phyloP scores from a whole-genome alignment of 371 early-diverging fungal genomes.

The Actinomortierella wolfii region DNA sequence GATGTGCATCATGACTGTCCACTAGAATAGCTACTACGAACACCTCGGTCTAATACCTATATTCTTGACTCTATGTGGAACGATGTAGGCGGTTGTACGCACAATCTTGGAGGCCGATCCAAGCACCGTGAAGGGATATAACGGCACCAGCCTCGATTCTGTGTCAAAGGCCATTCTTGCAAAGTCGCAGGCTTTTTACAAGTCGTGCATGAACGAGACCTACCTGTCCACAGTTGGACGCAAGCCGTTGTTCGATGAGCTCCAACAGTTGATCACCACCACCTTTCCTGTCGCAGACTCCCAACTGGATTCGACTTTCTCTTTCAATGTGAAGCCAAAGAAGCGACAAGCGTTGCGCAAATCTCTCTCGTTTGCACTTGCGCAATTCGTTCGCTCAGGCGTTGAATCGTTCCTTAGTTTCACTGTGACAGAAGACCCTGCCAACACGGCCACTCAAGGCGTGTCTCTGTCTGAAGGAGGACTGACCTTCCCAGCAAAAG shows the following conservation, averaged over 20 bases:
- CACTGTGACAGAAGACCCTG: slow-evolving; percentile 50
- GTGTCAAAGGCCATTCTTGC: slow-evolving; percentile 47
- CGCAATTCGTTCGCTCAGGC: slow-evolving; percentile 23
- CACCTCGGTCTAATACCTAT: too few relatives aligned
- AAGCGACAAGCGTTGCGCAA: slow-evolving; percentile 11
- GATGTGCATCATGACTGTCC: too few relatives aligned
- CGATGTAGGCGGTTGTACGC: slow-evolving; percentile 21
- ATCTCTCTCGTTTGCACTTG: too few relatives aligned
- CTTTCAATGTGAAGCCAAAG: not conserved
- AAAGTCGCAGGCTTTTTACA: slow-evolving; percentile 53
- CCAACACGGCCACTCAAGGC: slow-evolving; percentile 50
- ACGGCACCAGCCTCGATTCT: slow-evolving; percentile 2
- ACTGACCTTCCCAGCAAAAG: slow-evolving; percentile 59
- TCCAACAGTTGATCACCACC: slow-evolving; percentile 41
- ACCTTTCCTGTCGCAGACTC: slow-evolving; percentile 27
- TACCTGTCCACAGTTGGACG: slow-evolving; percentile 51
- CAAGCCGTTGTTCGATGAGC: slow-evolving; percentile 51
- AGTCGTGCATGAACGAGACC: slow-evolving; percentile 64
- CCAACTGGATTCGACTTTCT: not conserved
- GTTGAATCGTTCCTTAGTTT: slow-evolving; percentile 39
- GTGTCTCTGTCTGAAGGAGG: slow-evolving; percentile 56
- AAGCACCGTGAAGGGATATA: slow-evolving; percentile 3
- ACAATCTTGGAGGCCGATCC: slow-evolving; percentile 16
- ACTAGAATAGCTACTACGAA: too few relatives aligned
- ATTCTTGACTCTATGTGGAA: not conserved